Conservation (phyloP, 805 yeast genomes). For the Martiniozyma abietophila region DNA sequence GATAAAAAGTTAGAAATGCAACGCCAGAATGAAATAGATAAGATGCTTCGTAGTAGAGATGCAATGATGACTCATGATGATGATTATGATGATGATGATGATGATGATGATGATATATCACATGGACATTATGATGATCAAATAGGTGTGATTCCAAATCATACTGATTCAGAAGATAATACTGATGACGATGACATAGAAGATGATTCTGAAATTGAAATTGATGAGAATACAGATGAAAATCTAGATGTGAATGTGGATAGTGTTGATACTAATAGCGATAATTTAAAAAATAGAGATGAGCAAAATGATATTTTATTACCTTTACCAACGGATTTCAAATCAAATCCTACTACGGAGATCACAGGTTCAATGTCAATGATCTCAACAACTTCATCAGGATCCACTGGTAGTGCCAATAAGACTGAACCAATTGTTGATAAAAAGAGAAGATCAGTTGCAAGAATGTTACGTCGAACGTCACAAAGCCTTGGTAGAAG, state of each 20-base stretch:
- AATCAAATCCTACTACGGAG: neutral
- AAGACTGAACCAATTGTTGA: constrained; percentile 60
- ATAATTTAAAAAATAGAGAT: too few species aligned
- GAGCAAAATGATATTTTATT: constrained; percentile 1
- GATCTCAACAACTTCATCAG: constrained; percentile 22
- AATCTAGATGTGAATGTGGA: too few species aligned
- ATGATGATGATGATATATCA: neutral
- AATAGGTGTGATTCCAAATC: constrained; percentile 2
- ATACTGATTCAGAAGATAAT: constrained; percentile 30
- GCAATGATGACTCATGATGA: constrained; percentile 10
- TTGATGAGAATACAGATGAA: constrained; percentile 9
- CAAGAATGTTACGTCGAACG: constrained; percentile 64
- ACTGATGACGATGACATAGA: constrained; percentile 16
- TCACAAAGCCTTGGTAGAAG: constrained; percentile 69
- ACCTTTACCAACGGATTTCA: constrained; percentile 1
- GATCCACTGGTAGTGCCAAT: constrained; percentile 18
- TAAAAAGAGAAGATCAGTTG: constrained; percentile 61
- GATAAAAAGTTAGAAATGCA: constrained; percentile 9
- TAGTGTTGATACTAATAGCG: too few species aligned
- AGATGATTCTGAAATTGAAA: constrained; percentile 13
- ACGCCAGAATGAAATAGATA: constrained; percentile 11
- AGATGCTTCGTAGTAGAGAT: constrained; percentile 10
- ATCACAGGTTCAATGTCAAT: constrained; percentile 13
- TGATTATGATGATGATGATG: neutral
- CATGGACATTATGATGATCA: neutral